Conservation (phyloP, 139 green algal genomes). For the Prasinococcaceae sp. region DNA sequence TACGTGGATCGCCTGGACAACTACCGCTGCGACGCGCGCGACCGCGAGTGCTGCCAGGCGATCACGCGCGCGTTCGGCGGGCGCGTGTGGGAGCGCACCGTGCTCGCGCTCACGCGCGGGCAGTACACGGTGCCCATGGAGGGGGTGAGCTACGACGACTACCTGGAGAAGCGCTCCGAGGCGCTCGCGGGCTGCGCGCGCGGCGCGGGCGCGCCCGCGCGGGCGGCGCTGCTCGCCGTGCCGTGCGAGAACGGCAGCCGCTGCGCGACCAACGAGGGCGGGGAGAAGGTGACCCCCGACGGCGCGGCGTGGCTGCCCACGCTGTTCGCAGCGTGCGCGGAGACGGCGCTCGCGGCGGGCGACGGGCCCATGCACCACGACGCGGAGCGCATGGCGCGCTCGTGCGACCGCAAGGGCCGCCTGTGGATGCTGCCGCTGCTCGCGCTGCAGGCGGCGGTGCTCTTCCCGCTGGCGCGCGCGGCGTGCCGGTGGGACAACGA, state of each 20-base stretch:
- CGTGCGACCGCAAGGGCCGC: too few relatives aligned
- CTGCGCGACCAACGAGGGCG: constrained; percentile 31
- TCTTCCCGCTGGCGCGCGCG: constrained; percentile 2
- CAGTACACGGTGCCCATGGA: constrained; percentile 11
- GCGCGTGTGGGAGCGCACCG: constrained; percentile 33
- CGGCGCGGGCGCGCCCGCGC: neutral
- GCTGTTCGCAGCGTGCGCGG: too few relatives aligned
- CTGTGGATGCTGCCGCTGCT: neutral
- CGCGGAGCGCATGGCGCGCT: too few relatives aligned
- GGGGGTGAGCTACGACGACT: constrained; percentile 5
- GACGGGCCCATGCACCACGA: too few relatives aligned
- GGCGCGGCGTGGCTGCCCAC: too few relatives aligned
- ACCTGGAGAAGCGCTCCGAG: neutral
- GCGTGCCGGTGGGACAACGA: neutral
- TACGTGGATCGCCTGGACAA: constrained; percentile 44
- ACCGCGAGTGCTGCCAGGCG: constrained; percentile 17
- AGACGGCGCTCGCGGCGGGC: too few relatives aligned
- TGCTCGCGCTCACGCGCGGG: constrained; percentile 40
- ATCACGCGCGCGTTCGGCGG: constrained; percentile 31
- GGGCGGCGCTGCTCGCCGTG: constrained; percentile 20
- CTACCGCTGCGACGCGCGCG: constrained; percentile 32
- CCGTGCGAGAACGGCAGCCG: constrained; percentile 40
- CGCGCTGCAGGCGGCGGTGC: neutral
- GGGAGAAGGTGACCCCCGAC: too few relatives aligned
- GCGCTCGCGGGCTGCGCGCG: too few relatives aligned